Evolutionary conservation across 129 eudicot species (phyloP).

Genomic region (Saussurea involucrata): DNA sequence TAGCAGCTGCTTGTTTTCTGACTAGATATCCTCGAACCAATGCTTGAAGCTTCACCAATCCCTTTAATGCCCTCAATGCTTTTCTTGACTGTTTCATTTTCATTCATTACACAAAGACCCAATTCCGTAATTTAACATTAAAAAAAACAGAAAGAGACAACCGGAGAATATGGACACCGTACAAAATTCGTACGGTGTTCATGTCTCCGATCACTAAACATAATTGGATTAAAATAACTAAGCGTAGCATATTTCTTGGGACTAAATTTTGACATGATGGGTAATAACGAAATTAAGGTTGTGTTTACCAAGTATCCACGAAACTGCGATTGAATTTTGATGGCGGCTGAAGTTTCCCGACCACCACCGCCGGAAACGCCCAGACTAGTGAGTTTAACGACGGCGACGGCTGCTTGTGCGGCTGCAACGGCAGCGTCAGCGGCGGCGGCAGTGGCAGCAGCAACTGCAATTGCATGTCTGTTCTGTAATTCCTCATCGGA

Average conservation of each 20-base stretch:
- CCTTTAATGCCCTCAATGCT: constrained; percentile 82
- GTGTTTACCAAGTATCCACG: constrained; percentile 67
- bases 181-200: neutral
- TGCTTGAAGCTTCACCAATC: constrained; percentile 88
- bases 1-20: constrained; percentile 86
- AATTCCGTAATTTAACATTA: constrained; percentile 7
- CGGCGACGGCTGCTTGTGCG: constrained; percentile 71
- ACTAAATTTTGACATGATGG: too few relatives aligned
- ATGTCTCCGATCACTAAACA: too few relatives aligned
- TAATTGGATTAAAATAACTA: too few relatives aligned
- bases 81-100: constrained; percentile 58
- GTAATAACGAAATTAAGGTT: neutral
- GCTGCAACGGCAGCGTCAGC: constrained; percentile 86
- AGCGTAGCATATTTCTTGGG: too few relatives aligned
- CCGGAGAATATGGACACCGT: neutral
- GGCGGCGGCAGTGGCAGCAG: constrained; percentile 85
- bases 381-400: constrained; percentile 63
- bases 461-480: constrained; percentile 75
- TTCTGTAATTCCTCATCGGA: constrained; percentile 32
- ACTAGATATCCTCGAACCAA: constrained; percentile 77
- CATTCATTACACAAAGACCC: constrained; percentile 7
- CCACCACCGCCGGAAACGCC: constrained; percentile 41
- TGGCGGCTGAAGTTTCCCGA: constrained; percentile 58
- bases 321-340: constrained; percentile 62
- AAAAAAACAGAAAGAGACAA: neutral